Evolutionary conservation across 139 green algal species (phyloP).

Genomic region (Choricystis sp.): DNA sequence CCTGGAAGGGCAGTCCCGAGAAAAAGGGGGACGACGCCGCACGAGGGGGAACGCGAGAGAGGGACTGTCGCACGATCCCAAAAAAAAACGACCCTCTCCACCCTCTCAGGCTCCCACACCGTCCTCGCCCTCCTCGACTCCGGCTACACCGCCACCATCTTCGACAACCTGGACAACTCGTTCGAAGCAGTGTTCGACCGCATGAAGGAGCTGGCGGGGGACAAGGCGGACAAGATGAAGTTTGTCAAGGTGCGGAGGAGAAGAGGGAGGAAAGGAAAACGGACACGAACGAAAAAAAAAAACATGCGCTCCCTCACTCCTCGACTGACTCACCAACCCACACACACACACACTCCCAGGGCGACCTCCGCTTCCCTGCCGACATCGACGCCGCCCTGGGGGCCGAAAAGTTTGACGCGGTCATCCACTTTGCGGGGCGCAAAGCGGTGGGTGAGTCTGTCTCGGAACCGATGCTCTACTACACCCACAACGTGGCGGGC

Average conservation of each 20-base stretch:
- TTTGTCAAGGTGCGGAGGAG: slow-evolving; percentile 47
- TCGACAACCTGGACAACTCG: slow-evolving; percentile 89
- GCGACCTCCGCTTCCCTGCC: neutral
- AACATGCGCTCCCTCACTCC: slow-evolving; percentile 1
- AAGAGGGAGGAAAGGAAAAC: neutral
- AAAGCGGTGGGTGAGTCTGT: slow-evolving; percentile 27
- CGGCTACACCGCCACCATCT: slow-evolving; percentile 58
- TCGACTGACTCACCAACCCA: slow-evolving; percentile 1
- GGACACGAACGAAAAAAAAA: neutral
- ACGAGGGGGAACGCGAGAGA: too few species aligned
- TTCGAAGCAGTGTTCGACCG: slow-evolving; percentile 59
- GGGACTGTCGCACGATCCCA: too few species aligned
- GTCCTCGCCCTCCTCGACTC: slow-evolving; percentile 65
- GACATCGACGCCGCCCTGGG: neutral
- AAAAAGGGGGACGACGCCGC: too few species aligned
- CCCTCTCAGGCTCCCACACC: slow-evolving; percentile 72
- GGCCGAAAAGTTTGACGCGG: slow-evolving; percentile 9
- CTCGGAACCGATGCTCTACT: slow-evolving; percentile 69
- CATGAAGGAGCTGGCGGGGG: slow-evolving; percentile 68
- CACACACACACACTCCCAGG: too few species aligned
- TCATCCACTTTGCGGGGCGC: slow-evolving; percentile 29
- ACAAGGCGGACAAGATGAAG: slow-evolving; percentile 57
- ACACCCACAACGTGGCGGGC: slow-evolving; percentile 90
- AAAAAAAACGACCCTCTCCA: too few species aligned
- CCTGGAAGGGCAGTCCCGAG: too few species aligned